phyloP scores from a whole-genome alignment of 2,329 filamentous ascomycete species.

The Cryphonectria nitschkei region DNA sequence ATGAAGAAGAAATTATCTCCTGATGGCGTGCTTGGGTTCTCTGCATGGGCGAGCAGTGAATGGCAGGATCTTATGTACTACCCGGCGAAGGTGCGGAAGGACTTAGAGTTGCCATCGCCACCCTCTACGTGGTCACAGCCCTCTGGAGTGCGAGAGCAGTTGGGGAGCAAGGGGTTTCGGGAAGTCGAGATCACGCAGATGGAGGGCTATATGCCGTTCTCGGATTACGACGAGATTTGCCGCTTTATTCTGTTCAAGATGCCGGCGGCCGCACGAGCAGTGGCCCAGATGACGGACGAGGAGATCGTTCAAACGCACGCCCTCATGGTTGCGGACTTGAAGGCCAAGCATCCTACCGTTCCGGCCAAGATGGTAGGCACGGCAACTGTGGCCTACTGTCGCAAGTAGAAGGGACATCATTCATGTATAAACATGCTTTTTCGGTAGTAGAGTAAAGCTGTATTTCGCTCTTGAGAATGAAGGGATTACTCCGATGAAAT shows the following conservation, averaged over 20 bases:
- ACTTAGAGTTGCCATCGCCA: slow-evolving; percentile 20
- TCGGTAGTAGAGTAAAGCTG: too few relatives aligned
- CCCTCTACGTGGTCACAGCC: slow-evolving; percentile 21
- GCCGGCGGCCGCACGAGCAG: slow-evolving; percentile 23
- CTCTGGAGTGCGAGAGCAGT: slow-evolving; percentile 19
- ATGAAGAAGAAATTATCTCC: slow-evolving; percentile 23
- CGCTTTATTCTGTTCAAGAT: slow-evolving; percentile 28
- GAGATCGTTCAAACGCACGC: slow-evolving; percentile 26
- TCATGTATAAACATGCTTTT: too few relatives aligned
- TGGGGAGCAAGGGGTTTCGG: slow-evolving; percentile 21
- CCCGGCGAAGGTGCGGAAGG: slow-evolving; percentile 25
- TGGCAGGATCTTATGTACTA: slow-evolving; percentile 28
- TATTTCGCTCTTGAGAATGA: too few relatives aligned
- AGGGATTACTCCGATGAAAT: too few relatives aligned
- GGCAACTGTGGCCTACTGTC: slow-evolving; percentile 30
- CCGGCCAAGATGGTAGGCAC: slow-evolving; percentile 30
- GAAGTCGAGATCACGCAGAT: slow-evolving; percentile 25
- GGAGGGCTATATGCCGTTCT: slow-evolving; percentile 21
- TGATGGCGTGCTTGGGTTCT: slow-evolving; percentile 28
- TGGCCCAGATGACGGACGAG: slow-evolving; percentile 29
- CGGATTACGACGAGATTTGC: slow-evolving; percentile 26
- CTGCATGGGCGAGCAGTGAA: slow-evolving; percentile 24
- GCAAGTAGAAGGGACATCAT: slow-evolving; percentile 25
- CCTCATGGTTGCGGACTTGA: slow-evolving; percentile 28
- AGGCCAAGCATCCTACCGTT: slow-evolving; percentile 26